Evolutionary conservation across 768 basidiomycete species (phyloP), one percentile per base, ranked within the genome.

Genomic region (Crassisporium funariophilum): DNA sequence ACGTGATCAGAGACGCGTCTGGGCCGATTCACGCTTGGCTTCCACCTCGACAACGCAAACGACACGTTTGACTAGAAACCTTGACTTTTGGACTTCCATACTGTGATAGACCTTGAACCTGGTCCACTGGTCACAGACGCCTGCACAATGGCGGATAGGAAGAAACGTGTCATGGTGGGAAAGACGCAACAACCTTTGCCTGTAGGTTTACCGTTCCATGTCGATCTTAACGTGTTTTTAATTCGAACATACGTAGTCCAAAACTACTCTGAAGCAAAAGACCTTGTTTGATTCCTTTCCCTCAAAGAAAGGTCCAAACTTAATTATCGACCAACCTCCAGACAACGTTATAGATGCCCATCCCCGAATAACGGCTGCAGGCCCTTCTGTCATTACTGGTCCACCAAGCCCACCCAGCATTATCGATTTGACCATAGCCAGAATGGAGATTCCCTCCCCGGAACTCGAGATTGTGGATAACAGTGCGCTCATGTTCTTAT

Each of bases 271-370:
- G 38, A 64, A 55, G 54, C 74, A 78, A 62, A 67, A 60, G 47
- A 76, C 75, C 2, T 53, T 78, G 1, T 54, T 73, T 35, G 60
- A 61, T 38, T 53, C 57, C 7, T 61, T 61, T 29, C n/a, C 47
- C 13, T 23, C 37, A 10, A 54, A 46, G 41, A 49, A 15, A 21
- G 19, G 25, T 20, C 17, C 38, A 9, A 31, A 31, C 25, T 24
- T 24, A 19, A 17, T 25, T 23, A 41, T 16, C 8, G 40, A 25
- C 22, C 21, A 24, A 17, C 22, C 24, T 12, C 13, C 15, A 24
- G 40, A 41, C 6, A 27, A 17, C 12, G 13, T 4, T 41, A 23
- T 15, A 13, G 8, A 9, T 5, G 11, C 36, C 36, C 29, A 31
- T 31, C n/a, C 5, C 10, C 11, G 29, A n/a, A 31, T n/a, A 5